Evolutionary conservation across 192 early-diverging fungal species (phyloP), one percentile per base, ranked within the genome.

Genomic region (Linderina pennispora): DNA sequence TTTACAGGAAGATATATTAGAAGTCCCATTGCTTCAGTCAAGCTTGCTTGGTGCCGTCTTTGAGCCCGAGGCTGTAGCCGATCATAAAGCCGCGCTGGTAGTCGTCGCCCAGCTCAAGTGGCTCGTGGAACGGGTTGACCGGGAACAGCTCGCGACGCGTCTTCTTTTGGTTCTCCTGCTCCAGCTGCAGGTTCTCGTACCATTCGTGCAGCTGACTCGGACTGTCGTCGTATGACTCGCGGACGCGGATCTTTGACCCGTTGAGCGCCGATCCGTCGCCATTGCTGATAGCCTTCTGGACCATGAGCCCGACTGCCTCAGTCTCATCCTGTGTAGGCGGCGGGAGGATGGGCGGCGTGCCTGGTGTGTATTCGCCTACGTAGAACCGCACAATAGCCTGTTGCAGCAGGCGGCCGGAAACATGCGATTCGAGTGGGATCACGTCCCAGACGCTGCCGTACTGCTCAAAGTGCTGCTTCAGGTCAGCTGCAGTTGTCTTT

Each of bases 361-460:
- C 58, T 11, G 58, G 46, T 18, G 36, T 19, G 22, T 54, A 58
- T 5, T 55, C 46, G 37, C 65, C 65, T 10, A 37, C 50, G 38
- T 61, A 69, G 49, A 62, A 69, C 32, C 53, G 49, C 3, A 69
- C 65, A 6, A 62, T 13, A 2, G 65, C 58, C n/a, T 32, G 42
- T 10, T 54, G 44, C n/a, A 61, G 26, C 20, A 42, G 45, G 20
- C 40, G 21, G 4, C 47, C 58, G 0, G 65, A 32, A 1, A 25
- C 21, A 7, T 33, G 45, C n/a, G 58, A 52, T 40, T 69, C 40
- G 8, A 62, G 18, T 13, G 41, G 53, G 15, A 50, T n/a, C 5
- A 69, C 39, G n/a, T 61, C 65, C 65, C 65, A 69, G 23, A 69
- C 65, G 1, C 53, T 62, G 46, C 65, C 65, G 8, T 48, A 52